Evolutionary conservation across 1,139 yeast species (phyloP).

Genomic region (Yamadazyma sp.): DNA sequence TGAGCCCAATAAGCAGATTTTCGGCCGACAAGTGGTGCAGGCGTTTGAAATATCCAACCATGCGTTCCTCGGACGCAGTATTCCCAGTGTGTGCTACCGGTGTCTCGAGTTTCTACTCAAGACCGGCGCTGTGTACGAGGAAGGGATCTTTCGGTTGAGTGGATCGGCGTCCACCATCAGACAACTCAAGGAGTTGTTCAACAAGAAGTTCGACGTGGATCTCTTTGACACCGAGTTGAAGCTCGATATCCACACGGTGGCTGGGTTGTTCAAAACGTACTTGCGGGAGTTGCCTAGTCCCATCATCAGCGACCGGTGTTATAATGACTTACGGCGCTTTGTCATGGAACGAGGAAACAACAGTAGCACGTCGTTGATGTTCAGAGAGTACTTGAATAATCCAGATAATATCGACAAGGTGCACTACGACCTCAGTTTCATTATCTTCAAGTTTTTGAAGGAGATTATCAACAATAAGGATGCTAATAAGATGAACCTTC

Average conservation of each 20-base stretch:
- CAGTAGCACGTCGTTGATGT: slow-evolving; percentile 23
- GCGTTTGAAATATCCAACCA: slow-evolving; percentile 54
- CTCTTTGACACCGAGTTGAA: slow-evolving; percentile 43
- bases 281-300: slow-evolving; percentile 69
- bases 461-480: slow-evolving; percentile 64
- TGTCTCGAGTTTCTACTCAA: slow-evolving; percentile 70
- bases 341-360: slow-evolving; percentile 20
- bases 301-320: slow-evolving; percentile 55
- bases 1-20: slow-evolving; percentile 43
- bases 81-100: slow-evolving; percentile 79
- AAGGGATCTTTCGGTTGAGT: slow-evolving; percentile 87
- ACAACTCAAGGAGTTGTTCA: slow-evolving; percentile 68
- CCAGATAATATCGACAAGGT: slow-evolving; percentile 31
- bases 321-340: slow-evolving; percentile 33
- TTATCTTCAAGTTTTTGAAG: slow-evolving; percentile 64
- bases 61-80: slow-evolving; percentile 40
- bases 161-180: slow-evolving; percentile 85
- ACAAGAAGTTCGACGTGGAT: slow-evolving; percentile 66
- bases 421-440: slow-evolving; percentile 62
- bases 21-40: slow-evolving; percentile 63
- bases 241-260: slow-evolving; percentile 72
- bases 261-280: slow-evolving; percentile 75
- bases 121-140: slow-evolving; percentile 76
- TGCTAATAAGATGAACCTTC: slow-evolving; percentile 77
- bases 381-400: slow-evolving; percentile 32